phyloP scores from a whole-genome alignment of 164 flowering plant genomes.

The Brasenia schreberi region DNA sequence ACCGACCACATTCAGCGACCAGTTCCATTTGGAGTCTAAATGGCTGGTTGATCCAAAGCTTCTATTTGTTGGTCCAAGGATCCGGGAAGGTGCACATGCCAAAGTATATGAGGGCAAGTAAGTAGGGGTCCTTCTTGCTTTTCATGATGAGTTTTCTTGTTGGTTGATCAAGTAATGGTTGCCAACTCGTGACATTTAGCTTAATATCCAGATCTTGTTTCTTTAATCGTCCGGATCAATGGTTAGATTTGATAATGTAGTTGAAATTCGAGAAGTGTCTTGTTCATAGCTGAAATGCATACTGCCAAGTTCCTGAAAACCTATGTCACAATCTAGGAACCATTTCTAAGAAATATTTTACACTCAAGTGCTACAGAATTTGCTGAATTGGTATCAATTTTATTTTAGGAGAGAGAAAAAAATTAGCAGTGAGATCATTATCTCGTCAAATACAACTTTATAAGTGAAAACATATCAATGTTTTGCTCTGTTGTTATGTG shows the following conservation, averaged over 20 bases:
- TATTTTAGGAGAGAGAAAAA: too few relatives aligned
- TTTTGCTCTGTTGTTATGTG: too few relatives aligned
- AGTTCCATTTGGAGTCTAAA: constrained; percentile 47
- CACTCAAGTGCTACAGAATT: too few relatives aligned
- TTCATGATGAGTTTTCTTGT: not conserved
- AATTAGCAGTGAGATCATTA: too few relatives aligned
- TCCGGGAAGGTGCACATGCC: constrained; percentile 97
- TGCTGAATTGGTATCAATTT: too few relatives aligned
- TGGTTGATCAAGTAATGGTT: not conserved
- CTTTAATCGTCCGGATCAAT: not conserved
- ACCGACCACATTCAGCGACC: constrained; percentile 6
- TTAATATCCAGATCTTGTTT: not conserved
- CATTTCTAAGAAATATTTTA: too few relatives aligned
- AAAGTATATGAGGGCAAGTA: constrained; percentile 97
- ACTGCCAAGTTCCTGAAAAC: not conserved
- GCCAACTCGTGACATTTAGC: not conserved
- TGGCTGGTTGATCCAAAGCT: constrained; percentile 84
- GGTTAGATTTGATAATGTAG: not conserved
- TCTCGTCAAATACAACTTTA: too few relatives aligned
- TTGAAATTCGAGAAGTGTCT: not conserved
- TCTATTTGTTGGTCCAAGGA: constrained; percentile 85
- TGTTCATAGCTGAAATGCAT: not conserved
- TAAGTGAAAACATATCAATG: too few relatives aligned
- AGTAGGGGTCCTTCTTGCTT: constrained; percentile 20
- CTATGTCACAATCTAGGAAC: too few relatives aligned